Evolutionary conservation across 75 land plant genomes (phyloP), one percentile per base, ranked within the genome.

Genomic region (Azolla pinnata): DNA sequence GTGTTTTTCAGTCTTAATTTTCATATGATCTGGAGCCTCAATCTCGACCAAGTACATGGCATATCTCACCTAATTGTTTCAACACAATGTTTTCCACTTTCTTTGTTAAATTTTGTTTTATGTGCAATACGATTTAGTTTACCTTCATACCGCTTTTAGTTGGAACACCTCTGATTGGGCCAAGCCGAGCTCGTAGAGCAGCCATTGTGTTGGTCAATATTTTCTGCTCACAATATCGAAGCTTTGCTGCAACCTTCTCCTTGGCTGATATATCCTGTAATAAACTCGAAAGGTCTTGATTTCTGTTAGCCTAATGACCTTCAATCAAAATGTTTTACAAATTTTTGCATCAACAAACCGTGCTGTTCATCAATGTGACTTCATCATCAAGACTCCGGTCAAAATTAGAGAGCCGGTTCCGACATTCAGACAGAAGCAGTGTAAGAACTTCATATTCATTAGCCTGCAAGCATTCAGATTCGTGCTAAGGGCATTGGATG

Each of bases 111-210:
- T n/a, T n/a, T n/a, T n/a, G n/a, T n/a, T n/a, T n/a, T n/a, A n/a
- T n/a, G n/a, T n/a, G n/a, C n/a, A n/a, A n/a, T n/a, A n/a, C n/a
- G n/a, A n/a, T n/a, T n/a, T n/a, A n/a, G n/a, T n/a, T n/a, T 48
- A 73, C 75, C 75, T 73, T 73, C 30, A 73, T 21, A 31, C 75
- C 75, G 26, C 63, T 62, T 47, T 73, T 73, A 18, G 70, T 44
- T 8, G 75, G 75, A 54, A 73, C 61, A 26, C 75, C 75, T 20
- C 75, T 69, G 59, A 73, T 73, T 16, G 75, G 75, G 17, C 65
- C 70, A 31, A 73, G 51, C 29, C 75, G 60, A 33, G 55, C 67
- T 20, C 75, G 61, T 14, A 73, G 65, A 28, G 75, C 75, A 66
- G 64, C 31, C 70, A 73, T 73, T 33, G 70, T 73, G 20, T 59